Conservation (phyloP, 2,329 filamentous ascomycete genomes). For the Anthostomella pinea region DNA sequence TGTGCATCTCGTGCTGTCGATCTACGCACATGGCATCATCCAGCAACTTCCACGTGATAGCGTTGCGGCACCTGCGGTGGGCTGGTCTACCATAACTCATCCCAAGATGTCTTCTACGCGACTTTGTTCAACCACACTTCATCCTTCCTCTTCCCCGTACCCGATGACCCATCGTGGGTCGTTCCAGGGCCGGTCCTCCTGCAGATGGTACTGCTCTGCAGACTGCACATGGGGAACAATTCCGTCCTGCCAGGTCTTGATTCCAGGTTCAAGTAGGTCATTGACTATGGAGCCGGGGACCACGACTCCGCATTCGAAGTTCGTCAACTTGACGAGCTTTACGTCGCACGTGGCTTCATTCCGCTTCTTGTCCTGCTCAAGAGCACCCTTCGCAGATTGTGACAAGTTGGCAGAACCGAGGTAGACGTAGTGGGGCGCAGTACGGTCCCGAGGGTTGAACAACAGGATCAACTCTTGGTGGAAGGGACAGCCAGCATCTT, state of each 20-base stretch:
- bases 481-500: slow-evolving; percentile 23
- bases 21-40: too few relatives aligned
- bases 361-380: slow-evolving; percentile 21
- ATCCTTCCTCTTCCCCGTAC: too few relatives aligned
- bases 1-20: too few relatives aligned
- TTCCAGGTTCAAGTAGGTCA: slow-evolving; percentile 19
- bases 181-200: slow-evolving; percentile 21
- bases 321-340: slow-evolving; percentile 22
- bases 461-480: slow-evolving; percentile 26
- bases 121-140: too few relatives aligned
- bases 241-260: slow-evolving; percentile 19
- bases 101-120: too few relatives aligned
- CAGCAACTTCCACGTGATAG: too few relatives aligned
- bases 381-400: slow-evolving; percentile 22
- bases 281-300: slow-evolving; percentile 19
- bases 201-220: slow-evolving; percentile 12
- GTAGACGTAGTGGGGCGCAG: slow-evolving; percentile 21
- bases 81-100: too few relatives aligned
- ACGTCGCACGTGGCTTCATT: slow-evolving; percentile 19
- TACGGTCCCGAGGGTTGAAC: slow-evolving; percentile 11
- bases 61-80: too few relatives aligned
- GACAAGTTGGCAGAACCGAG: slow-evolving; percentile 27
- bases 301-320: slow-evolving; percentile 26
- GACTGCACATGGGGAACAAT: slow-evolving; percentile 21
- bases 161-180: slow-evolving; percentile 22